Evolutionary conservation across 495 filamentous ascomycete genomes (phyloP).

Genomic region (Penicillium parvum): DNA sequence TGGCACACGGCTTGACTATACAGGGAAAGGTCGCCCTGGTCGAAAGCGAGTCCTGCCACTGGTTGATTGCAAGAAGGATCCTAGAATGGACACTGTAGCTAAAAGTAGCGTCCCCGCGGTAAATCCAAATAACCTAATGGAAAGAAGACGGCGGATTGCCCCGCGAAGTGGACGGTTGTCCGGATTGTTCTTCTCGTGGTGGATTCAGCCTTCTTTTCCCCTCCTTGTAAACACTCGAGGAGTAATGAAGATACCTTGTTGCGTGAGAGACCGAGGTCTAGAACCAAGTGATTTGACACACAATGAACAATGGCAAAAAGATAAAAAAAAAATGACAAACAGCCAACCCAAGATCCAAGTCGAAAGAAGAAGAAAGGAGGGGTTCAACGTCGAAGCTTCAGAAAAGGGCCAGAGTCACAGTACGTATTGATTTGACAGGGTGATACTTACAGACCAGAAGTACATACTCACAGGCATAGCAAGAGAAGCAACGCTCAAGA

Average conservation of each 20-base stretch:
- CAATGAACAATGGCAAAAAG: neutral
- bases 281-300: neutral
- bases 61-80: conserved; percentile 18
- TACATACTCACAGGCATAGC: no score
- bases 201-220: neutral
- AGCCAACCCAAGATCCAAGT: neutral
- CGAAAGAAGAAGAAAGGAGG: conserved; percentile 5
- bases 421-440: conserved; percentile 12
- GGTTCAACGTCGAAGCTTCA: conserved; percentile 17
- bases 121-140: conserved; percentile 20
- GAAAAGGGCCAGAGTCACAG: conserved; percentile 18
- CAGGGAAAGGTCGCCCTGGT: conserved; percentile 23
- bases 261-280: no score
- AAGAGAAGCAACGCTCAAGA: no score
- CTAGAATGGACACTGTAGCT: conserved; percentile 21
- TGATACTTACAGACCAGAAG: conserved; percentile 21
- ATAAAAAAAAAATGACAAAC: conserved; percentile 1
- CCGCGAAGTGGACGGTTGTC: conserved; percentile 11
- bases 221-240: conserved; percentile 2
- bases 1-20: conserved; percentile 21
- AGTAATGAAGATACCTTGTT: neutral
- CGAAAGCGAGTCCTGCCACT: conserved; percentile 20
- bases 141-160: conserved; percentile 7
- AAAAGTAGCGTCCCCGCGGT: conserved; percentile 26
- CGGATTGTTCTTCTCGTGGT: conserved; percentile 2